phyloP scores from a whole-genome alignment of 768 basidiomycete genomes.

The Heimioporus sp. region DNA sequence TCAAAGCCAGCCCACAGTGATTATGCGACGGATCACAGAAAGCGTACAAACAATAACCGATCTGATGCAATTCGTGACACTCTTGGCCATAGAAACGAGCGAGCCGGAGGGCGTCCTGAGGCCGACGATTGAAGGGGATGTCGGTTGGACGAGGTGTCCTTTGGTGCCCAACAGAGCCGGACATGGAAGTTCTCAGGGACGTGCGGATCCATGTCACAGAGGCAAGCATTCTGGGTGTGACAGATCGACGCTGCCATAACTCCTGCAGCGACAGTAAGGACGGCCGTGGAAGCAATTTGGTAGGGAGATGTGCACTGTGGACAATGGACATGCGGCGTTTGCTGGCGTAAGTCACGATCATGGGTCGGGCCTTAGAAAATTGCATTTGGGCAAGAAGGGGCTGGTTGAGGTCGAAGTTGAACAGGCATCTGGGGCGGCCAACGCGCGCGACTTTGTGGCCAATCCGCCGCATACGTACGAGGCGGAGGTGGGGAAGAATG shows the following conservation, averaged over 20 bases:
- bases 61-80: slow-evolving; percentile 63
- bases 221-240: slow-evolving; percentile 89
- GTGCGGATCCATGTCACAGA: slow-evolving; percentile 64
- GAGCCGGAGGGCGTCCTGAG: slow-evolving; percentile 71
- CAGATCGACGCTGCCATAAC: slow-evolving; percentile 85
- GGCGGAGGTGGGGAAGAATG: slow-evolving; percentile 88
- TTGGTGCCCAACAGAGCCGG: slow-evolving; percentile 81
- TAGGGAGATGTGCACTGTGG: slow-evolving; percentile 53
- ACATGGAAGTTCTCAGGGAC: slow-evolving; percentile 66
- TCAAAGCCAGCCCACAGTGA: slow-evolving; percentile 87
- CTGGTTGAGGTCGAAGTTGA: slow-evolving; percentile 58
- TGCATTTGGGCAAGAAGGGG: slow-evolving; percentile 61
- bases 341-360: slow-evolving; percentile 82
- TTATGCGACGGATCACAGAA: slow-evolving; percentile 84
- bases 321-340: slow-evolving; percentile 71
- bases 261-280: slow-evolving; percentile 89
- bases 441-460: slow-evolving; percentile 86
- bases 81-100: slow-evolving; percentile 53
- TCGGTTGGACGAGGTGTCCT: slow-evolving; percentile 74
- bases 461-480: slow-evolving; percentile 81
- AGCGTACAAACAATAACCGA: slow-evolving; percentile 81
- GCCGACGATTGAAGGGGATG: slow-evolving; percentile 62
- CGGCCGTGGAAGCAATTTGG: slow-evolving; percentile 56
- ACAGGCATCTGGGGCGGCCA: slow-evolving; percentile 70
- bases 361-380: slow-evolving; percentile 93